A percentile compares a stretch with the other conserved stretches of the same genome.
Evolutionary conservation across 768 basidiomycete genomes (phyloP).

Genomic region (Suillus luteus): DNA sequence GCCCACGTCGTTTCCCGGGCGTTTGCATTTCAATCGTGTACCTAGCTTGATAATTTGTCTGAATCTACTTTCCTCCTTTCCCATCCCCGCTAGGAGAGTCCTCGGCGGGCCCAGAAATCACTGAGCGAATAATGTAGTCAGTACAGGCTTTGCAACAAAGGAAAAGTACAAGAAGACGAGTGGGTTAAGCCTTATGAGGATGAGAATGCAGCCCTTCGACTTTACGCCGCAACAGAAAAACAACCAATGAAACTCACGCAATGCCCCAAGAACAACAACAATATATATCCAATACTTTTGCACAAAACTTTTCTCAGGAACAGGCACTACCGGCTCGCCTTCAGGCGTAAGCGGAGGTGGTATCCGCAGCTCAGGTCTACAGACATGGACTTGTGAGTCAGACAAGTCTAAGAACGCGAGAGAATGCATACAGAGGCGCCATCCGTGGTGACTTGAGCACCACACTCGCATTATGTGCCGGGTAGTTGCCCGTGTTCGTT

Average conservation of each 20-base stretch:
- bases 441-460: conserved; percentile 46
- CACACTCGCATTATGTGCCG: conserved; percentile 53
- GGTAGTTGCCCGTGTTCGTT: conserved; percentile 26
- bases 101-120: conserved; percentile 34
- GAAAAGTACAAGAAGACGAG: neutral
- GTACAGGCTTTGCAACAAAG: neutral
- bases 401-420: neutral
- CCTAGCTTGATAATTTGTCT: neutral
- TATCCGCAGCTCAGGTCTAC: conserved; percentile 65
- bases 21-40: neutral
- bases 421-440: conserved; percentile 56
- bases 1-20: neutral
- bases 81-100: conserved; percentile 25
- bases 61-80: conserved; percentile 28
- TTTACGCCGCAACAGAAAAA: neutral
- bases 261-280: conserved; percentile 53
- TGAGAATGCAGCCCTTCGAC: neutral
- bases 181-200: neutral
- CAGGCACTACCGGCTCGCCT: conserved; percentile 61
- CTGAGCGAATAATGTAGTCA: conserved; percentile 15
- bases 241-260: conserved; percentile 46
- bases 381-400: conserved; percentile 12
- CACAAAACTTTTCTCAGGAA: conserved; percentile 74
- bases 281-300: conserved; percentile 94
- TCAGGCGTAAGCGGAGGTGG: conserved; percentile 69